Percentiles rank a stretch among this genome's conserved stretches.
Conservation (phyloP, 495 filamentous ascomycete genomes). For the Annulohypoxylon nitens region DNA sequence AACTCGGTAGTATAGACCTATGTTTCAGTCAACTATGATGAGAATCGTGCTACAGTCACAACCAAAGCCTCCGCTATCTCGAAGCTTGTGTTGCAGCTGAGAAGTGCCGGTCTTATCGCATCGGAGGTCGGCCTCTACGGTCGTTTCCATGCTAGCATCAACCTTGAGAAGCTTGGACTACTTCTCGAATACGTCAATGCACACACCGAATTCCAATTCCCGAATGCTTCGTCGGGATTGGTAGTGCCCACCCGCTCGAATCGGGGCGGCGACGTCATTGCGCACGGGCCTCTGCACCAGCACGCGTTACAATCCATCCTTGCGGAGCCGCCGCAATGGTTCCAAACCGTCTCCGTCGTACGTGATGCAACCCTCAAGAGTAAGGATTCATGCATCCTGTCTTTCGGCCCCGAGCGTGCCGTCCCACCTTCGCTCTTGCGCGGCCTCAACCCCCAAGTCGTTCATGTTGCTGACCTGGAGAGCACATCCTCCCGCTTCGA, state of each 20-base stretch:
- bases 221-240: conserved; percentile 52
- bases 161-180: conserved; percentile 28
- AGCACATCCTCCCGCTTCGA: conserved; percentile 25
- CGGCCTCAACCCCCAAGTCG: conserved; percentile 32
- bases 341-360: conserved; percentile 43
- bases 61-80: conserved; percentile 44
- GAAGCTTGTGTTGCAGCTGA: conserved; percentile 50
- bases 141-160: conserved; percentile 53
- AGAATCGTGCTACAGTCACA: conserved; percentile 56
- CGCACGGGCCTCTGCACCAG: conserved; percentile 48
- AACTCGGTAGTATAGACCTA: conserved; percentile 54
- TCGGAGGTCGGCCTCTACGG: conserved; percentile 55
- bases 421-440: conserved; percentile 40
- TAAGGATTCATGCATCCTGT: conserved; percentile 32
- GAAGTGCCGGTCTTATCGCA: conserved; percentile 53
- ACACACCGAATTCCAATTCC: conserved; percentile 54
- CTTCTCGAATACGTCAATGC: conserved; percentile 48
- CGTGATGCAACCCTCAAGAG: conserved; percentile 18
- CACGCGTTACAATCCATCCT: conserved; percentile 58
- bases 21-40: conserved; percentile 60
- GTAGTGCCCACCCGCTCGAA: conserved; percentile 46
- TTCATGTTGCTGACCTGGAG: conserved; percentile 36
- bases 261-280: conserved; percentile 33
- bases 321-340: conserved; percentile 59
- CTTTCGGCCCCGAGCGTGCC: conserved; percentile 40